Evolutionary conservation across 2,329 filamentous ascomycete genomes (phyloP).

Genomic region (Calonectria fujianensis): DNA sequence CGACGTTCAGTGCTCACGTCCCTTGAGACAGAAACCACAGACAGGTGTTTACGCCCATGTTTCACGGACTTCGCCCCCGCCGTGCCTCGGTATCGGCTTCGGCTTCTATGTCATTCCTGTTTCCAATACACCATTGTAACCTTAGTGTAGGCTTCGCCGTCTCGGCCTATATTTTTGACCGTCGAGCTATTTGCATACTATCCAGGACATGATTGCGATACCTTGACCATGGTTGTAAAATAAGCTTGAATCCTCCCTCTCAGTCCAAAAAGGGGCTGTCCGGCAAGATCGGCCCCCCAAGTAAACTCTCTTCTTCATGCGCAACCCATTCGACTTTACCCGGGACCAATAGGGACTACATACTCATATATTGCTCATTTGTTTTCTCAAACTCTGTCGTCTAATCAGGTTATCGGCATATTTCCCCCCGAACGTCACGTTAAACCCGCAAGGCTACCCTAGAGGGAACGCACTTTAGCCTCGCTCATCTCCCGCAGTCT

Average conservation of each 20-base stretch:
- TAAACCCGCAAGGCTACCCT: neutral
- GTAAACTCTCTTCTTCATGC: neutral
- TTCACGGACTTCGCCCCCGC: neutral
- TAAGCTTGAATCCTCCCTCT: conserved; percentile 8
- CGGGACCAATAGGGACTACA: neutral
- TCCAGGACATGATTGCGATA: neutral
- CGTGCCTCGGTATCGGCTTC: neutral
- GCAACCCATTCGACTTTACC: neutral
- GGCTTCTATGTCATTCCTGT: neutral
- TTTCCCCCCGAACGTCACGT: neutral
- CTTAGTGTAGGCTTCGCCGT: neutral
- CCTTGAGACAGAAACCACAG: conserved; percentile 5
- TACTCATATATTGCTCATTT: neutral
- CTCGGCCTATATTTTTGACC: neutral
- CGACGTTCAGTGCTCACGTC: neutral
- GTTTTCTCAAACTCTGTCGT: neutral
- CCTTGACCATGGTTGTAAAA: neutral
- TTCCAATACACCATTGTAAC: neutral
- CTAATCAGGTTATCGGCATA: neutral
- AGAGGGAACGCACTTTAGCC: neutral
- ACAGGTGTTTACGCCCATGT: neutral
- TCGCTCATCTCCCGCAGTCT: neutral
- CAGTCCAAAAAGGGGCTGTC: neutral
- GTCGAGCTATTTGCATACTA: neutral
- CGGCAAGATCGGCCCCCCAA: neutral